Conservation (phyloP, 2,329 filamentous ascomycete species). For the Botrytis pseudocinerea region DNA sequence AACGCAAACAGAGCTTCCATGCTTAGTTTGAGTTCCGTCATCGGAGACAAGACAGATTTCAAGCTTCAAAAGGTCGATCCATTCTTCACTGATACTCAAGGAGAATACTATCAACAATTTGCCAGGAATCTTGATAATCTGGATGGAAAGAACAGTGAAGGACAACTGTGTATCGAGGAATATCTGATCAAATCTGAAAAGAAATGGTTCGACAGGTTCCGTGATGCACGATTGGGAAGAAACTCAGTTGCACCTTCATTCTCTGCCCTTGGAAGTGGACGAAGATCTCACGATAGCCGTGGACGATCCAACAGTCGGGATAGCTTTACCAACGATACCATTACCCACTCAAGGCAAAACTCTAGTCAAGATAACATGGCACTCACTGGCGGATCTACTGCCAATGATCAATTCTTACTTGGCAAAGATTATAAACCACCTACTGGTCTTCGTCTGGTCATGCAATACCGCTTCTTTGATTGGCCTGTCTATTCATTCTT, state of each 20-base stretch:
- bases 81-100: conserved; percentile 65
- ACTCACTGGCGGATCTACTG: conserved; percentile 10
- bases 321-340: conserved; percentile 15
- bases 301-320: conserved; percentile 18
- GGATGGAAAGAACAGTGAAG: conserved; percentile 56
- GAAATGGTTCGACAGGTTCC: conserved; percentile 62
- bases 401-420: conserved; percentile 50
- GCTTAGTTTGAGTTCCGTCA: conserved; percentile 50
- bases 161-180: conserved; percentile 62
- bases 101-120: conserved; percentile 60
- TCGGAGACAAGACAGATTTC: conserved; percentile 62
- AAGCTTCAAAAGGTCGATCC: conserved; percentile 66
- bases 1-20: conserved; percentile 41
- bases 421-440: conserved; percentile 54
- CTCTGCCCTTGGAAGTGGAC: conserved; percentile 32
- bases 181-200: conserved; percentile 66
- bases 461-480: conserved; percentile 59
- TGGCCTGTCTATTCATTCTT: conserved; percentile 65
- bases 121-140: conserved; percentile 57
- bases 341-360: conserved; percentile 23
- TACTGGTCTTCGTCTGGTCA: conserved; percentile 54
- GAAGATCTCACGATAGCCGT: conserved; percentile 46
- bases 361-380: conserved; percentile 22
- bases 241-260: background rate
- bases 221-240: conserved; percentile 35